These are phyloP conservation scores for Ochromonadaceae sp. DNA, from an alignment of 352 stramenopile species.

Conservation along the genomic window DNA sequence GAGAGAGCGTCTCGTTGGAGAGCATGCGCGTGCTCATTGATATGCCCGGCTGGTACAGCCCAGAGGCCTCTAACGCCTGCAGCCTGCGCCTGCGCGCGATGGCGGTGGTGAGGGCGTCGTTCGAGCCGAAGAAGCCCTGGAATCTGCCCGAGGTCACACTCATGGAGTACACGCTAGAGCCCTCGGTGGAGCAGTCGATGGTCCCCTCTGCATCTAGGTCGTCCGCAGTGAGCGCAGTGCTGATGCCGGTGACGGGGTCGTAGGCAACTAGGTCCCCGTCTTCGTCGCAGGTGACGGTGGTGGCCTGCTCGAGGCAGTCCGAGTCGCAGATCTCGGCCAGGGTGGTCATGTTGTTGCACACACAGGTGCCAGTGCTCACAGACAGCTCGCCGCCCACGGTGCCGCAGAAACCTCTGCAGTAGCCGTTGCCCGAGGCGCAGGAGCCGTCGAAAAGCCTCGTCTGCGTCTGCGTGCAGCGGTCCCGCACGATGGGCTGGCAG, in stretches of 20 bases:
- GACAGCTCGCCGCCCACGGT: constrained; percentile 54
- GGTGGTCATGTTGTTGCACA: constrained; percentile 52
- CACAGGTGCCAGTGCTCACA: constrained; percentile 57
- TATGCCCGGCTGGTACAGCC: constrained; percentile 36
- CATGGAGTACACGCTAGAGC: constrained; percentile 18
- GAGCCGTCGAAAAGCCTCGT: constrained; percentile 49
- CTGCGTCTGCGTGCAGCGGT: constrained; percentile 45
- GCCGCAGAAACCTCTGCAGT: constrained; percentile 38
- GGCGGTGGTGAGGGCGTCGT: not conserved
- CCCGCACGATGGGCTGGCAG: constrained; percentile 74
- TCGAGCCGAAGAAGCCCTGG: constrained; percentile 11
- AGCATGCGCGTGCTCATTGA: not conserved
- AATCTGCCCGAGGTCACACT: not conserved
- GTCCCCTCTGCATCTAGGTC: constrained; percentile 9
- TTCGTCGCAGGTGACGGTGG: constrained; percentile 19
- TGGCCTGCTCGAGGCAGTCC: constrained; percentile 39
- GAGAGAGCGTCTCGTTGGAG: not conserved
- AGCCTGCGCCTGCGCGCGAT: constrained; percentile 40
- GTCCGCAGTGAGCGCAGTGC: not conserved
- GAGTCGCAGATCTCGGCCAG: constrained; percentile 58
- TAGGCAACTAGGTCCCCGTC: constrained; percentile 5
- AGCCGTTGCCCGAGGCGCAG: constrained; percentile 34
- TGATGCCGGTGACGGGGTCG: not conserved
- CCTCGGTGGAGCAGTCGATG: constrained; percentile 10
- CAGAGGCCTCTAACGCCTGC: constrained; percentile 37